A percentile compares a stretch with the other conserved stretches of the same genome.
Evolutionary conservation across 2,329 filamentous ascomycete species (phyloP).

Genomic region (Phaeosphaeriaceae sp.): DNA sequence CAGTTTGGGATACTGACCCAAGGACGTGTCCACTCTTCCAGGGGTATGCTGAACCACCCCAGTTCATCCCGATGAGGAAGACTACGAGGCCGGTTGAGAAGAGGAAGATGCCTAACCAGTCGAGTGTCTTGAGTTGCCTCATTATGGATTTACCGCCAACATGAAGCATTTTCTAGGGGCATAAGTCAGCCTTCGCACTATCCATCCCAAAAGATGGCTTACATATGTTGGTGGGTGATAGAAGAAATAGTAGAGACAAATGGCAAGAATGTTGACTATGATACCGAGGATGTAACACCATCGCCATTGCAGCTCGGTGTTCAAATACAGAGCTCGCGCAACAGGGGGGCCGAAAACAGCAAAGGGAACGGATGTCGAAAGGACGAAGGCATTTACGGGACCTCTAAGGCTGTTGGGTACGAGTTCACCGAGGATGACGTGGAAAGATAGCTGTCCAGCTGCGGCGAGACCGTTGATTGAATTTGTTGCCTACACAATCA

Average conservation of each 20-base stretch:
- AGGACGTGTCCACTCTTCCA: constrained; percentile 46
- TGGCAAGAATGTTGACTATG: constrained; percentile 38
- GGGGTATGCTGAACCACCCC: constrained; percentile 45
- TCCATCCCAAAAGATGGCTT: constrained; percentile 2
- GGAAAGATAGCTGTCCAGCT: constrained; percentile 49
- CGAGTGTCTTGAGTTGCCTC: constrained; percentile 49
- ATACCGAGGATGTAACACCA: constrained; percentile 41
- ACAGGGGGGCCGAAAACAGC: constrained; percentile 41
- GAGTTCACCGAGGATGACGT: constrained; percentile 48
- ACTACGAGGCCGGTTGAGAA: constrained; percentile 55
- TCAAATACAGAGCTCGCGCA: constrained; percentile 37
- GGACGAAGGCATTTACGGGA: constrained; percentile 45
- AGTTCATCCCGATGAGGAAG: constrained; percentile 57
- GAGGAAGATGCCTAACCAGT: constrained; percentile 56
- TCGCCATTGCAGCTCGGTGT: constrained; percentile 40
- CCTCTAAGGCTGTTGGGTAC: constrained; percentile 43
- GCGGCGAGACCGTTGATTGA: constrained; percentile 48
- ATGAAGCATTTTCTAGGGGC: constrained; percentile 42
- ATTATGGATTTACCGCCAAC: constrained; percentile 43
- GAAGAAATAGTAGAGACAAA: constrained; percentile 44
- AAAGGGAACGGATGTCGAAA: constrained; percentile 37
- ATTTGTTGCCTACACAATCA: constrained; percentile 29
- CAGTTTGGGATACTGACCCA: constrained; percentile 1
- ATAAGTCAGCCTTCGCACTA: background rate
- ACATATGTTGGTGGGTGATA: constrained; percentile 45